Conservation (phyloP, 1,284 basidiomycete genomes). For the Cystobasidium sp. region DNA sequence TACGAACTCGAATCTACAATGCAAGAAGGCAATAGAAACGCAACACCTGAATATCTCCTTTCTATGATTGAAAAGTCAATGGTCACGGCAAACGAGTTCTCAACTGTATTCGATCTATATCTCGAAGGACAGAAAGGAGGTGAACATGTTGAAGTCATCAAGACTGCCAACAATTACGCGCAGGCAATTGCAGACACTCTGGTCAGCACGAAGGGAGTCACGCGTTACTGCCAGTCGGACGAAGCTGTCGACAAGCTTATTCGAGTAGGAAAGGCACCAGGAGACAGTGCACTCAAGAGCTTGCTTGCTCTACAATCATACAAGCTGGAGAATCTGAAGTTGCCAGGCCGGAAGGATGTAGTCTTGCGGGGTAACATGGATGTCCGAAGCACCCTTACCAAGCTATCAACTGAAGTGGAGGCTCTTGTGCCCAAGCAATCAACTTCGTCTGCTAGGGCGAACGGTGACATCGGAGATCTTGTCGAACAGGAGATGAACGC, state of each 20-base stretch:
- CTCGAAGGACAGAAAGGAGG: slow-evolving; percentile 85
- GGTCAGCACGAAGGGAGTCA: slow-evolving; percentile 92
- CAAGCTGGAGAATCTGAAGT: slow-evolving; percentile 66
- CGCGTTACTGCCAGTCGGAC: slow-evolving; percentile 85
- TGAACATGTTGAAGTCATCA: slow-evolving; percentile 97
- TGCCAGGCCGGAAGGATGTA: slow-evolving; percentile 78
- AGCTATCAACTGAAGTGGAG: slow-evolving; percentile 86
- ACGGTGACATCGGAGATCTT: slow-evolving; percentile 93
- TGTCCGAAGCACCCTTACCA: slow-evolving; percentile 75
- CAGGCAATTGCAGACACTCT: slow-evolving; percentile 91
- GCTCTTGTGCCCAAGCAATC: slow-evolving; percentile 81
- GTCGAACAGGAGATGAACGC: slow-evolving; percentile 96
- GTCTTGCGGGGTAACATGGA: slow-evolving; percentile 90
- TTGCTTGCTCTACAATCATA: slow-evolving; percentile 97
- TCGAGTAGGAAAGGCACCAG: slow-evolving; percentile 79
- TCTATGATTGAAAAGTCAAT: slow-evolving; percentile 98
- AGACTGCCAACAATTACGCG: slow-evolving; percentile 93
- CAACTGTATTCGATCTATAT: slow-evolving; percentile 89
- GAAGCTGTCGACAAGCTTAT: slow-evolving; percentile 90
- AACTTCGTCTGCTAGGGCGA: slow-evolving; percentile 72
- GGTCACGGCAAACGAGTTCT: slow-evolving; percentile 94
- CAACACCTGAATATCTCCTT: slow-evolving; percentile 95
- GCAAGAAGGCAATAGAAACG: slow-evolving; percentile 89
- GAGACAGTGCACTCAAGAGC: slow-evolving; percentile 85
- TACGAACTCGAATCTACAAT: slow-evolving; percentile 97